Conservation (phyloP, 2,329 filamentous ascomycete genomes). For the Teratosphaeria zuluensis region DNA sequence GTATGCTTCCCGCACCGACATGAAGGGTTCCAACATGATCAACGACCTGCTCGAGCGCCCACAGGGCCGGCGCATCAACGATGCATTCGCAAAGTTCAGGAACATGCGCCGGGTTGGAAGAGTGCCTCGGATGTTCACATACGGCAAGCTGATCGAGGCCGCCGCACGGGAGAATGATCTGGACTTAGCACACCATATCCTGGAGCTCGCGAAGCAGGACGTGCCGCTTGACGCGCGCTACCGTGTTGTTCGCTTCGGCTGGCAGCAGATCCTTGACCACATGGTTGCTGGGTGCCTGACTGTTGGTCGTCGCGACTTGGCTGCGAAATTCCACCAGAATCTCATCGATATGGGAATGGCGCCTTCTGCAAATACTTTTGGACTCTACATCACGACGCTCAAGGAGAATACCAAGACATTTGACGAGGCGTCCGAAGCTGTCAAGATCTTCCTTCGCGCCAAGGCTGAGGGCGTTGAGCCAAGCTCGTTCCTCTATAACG, state of each 20-base stretch:
- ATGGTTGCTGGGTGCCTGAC: slow-evolving; percentile 91
- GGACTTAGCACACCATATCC: slow-evolving; percentile 73
- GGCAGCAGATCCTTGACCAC: slow-evolving; percentile 90
- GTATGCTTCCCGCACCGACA: slow-evolving; percentile 81
- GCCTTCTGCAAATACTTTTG: slow-evolving; percentile 94
- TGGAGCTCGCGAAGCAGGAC: slow-evolving; percentile 81
- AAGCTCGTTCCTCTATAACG: slow-evolving; percentile 95
- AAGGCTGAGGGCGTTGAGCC: slow-evolving; percentile 91
- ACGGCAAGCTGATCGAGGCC: slow-evolving; percentile 86
- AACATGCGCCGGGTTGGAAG: slow-evolving; percentile 89
- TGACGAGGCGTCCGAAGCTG: slow-evolving; percentile 90
- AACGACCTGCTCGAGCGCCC: slow-evolving; percentile 79
- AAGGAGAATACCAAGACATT: slow-evolving; percentile 97
- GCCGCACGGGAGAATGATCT: slow-evolving; percentile 80
- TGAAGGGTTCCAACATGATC: slow-evolving; percentile 84
- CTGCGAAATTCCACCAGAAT: slow-evolving; percentile 83
- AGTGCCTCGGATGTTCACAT: slow-evolving; percentile 91
- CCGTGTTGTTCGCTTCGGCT: slow-evolving; percentile 81
- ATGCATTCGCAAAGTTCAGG: slow-evolving; percentile 73
- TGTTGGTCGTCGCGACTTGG: slow-evolving; percentile 67
- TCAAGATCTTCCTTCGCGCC: slow-evolving; percentile 93
- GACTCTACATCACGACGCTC: slow-evolving; percentile 96
- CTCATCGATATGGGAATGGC: slow-evolving; percentile 81
- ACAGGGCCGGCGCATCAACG: slow-evolving; percentile 60
- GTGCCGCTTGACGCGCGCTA: slow-evolving; percentile 79